These are phyloP conservation scores for Brassica cretica DNA, from an alignment of 345 rosid genomes.

Conservation along the genomic window DNA sequence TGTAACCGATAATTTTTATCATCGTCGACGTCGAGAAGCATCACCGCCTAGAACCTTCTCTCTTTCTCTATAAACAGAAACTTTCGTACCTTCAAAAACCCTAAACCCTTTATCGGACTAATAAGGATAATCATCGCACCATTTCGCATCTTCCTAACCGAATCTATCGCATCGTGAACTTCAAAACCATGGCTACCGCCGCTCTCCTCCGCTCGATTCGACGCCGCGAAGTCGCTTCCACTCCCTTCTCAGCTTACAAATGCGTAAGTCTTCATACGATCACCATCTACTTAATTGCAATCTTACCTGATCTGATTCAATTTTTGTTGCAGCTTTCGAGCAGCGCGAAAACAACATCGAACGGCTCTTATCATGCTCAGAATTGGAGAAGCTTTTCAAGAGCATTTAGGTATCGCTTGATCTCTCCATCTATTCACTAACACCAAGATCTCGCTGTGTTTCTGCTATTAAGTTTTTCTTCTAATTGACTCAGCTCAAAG, in stretches of 20 bases:
- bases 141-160: background rate
- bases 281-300: background rate
- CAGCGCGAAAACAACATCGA: constrained; percentile 52
- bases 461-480: background rate
- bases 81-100: constrained; percentile 39
- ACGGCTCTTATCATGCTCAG: constrained; percentile 43
- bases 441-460: background rate
- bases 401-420: constrained; percentile 66
- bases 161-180: constrained; percentile 10
- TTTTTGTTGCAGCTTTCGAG: constrained; percentile 50
- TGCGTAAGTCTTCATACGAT: constrained; percentile 46
- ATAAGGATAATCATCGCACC: background rate
- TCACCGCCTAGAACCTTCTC: constrained; percentile 43
- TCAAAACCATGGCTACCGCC: constrained; percentile 58
- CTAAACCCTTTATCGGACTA: constrained; percentile 40
- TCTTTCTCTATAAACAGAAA: constrained; percentile 16
- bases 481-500: constrained; percentile 53
- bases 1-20: background rate
- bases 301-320: background rate
- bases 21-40: constrained; percentile 24
- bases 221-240: constrained; percentile 63
- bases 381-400: constrained; percentile 57
- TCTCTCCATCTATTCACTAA: background rate
- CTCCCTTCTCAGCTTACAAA: constrained; percentile 64
- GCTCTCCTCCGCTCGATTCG: constrained; percentile 69